A percentile compares a stretch with the other conserved stretches of the same genome.
These are phyloP conservation scores for Chalciporus piperatus DNA, from an alignment of 768 basidiomycete genomes.

Conservation along the genomic window DNA sequence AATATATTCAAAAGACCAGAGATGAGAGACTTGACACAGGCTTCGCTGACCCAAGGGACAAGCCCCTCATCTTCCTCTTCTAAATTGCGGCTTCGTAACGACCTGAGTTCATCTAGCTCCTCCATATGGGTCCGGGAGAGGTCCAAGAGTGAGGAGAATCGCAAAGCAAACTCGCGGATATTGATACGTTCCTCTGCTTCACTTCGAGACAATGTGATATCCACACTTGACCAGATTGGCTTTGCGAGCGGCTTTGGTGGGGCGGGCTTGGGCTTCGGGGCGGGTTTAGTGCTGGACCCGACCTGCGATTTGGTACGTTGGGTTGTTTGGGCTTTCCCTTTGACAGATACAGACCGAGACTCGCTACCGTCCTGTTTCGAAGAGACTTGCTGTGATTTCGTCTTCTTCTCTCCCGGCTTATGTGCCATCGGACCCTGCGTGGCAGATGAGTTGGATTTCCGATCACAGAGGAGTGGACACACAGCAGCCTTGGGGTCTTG, in stretches of 20 bases:
- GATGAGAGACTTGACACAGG: constrained; percentile 62
- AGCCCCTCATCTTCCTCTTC: constrained; percentile 39
- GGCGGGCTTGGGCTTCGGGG: constrained; percentile 23
- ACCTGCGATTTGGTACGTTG: constrained; percentile 10
- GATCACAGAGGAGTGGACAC: constrained; percentile 5
- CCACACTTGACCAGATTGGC: constrained; percentile 54
- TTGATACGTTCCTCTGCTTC: constrained; percentile 61
- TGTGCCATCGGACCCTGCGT: constrained; percentile 28
- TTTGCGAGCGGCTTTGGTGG: constrained; percentile 37
- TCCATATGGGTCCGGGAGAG: constrained; percentile 50
- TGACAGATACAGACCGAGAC: constrained; percentile 10
- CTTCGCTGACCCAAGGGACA: constrained; percentile 62
- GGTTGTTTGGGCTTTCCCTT: constrained; percentile 5
- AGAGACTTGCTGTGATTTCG: constrained; percentile 4
- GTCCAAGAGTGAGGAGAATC: constrained; percentile 57
- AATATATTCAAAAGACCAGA: constrained; percentile 58
- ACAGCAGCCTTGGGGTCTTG: constrained; percentile 34
- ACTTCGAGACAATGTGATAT: constrained; percentile 39
- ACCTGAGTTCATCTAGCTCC: constrained; percentile 59
- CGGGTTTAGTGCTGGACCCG: constrained; percentile 15
- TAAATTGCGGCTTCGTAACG: constrained; percentile 27
- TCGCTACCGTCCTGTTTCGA: constrained; percentile 4
- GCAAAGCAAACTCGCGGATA: constrained; percentile 71
- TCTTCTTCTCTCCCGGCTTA: constrained; percentile 21
- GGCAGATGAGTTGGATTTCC: constrained; percentile 7